phyloP scores from a whole-genome alignment of 352 stramenopile genomes.

The Plasmopara viticola region DNA sequence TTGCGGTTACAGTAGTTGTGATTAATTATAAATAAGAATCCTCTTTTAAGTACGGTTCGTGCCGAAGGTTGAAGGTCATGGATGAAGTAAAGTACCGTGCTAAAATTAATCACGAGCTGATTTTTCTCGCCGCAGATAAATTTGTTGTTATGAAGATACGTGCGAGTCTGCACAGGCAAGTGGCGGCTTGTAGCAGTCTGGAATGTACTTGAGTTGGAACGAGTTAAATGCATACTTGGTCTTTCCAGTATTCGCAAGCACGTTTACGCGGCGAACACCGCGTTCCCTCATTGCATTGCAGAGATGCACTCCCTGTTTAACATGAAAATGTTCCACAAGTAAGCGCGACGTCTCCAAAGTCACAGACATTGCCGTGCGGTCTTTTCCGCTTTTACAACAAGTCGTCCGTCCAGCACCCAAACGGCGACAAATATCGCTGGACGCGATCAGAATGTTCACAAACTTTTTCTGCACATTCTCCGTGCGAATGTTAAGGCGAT shows the following conservation, averaged over 20 bases:
- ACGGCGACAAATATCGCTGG: constrained; percentile 83
- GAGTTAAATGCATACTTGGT: constrained; percentile 96
- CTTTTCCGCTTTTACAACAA: constrained; percentile 97
- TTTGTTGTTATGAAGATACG: constrained; percentile 49
- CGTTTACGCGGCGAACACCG: constrained; percentile 77
- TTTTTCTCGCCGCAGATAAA: background rate
- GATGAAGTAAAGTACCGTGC: too few relatives aligned
- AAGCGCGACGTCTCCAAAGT: constrained; percentile 93
- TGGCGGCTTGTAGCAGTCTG: constrained; percentile 88
- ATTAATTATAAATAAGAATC: too few relatives aligned
- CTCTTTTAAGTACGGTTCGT: too few relatives aligned
- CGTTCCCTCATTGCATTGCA: constrained; percentile 83
- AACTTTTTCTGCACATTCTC: constrained; percentile 80
- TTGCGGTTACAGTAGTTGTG: too few relatives aligned
- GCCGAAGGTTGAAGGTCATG: too few relatives aligned
- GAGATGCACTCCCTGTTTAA: constrained; percentile 80
- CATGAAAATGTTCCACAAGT: constrained; percentile 82
- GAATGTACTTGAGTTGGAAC: constrained; percentile 96
- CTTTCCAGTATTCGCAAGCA: constrained; percentile 83
- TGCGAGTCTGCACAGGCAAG: constrained; percentile 71
- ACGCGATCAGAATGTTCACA: constrained; percentile 82
- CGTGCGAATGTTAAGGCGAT: constrained; percentile 53
- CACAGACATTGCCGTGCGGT: constrained; percentile 96
- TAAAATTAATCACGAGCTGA: background rate
- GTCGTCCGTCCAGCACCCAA: constrained; percentile 89